Conservation (phyloP, 2,329 filamentous ascomycete species). For the Apiospora rasikravindrae region DNA sequence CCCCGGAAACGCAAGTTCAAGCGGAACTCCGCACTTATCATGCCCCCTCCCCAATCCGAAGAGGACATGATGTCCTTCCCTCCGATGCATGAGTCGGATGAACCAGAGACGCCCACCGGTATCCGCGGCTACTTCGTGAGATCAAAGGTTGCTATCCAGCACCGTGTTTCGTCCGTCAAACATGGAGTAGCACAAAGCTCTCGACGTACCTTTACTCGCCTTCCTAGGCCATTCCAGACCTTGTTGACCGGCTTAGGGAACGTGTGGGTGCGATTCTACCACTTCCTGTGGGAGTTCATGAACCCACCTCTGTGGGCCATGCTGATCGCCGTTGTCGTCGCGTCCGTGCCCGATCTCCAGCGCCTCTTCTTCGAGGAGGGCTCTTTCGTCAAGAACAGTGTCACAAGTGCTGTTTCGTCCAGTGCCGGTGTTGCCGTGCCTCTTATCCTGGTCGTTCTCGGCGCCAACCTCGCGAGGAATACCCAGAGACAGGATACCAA, state of each 20-base stretch:
- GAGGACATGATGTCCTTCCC: conserved; percentile 69
- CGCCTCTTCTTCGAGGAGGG: conserved; percentile 85
- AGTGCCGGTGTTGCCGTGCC: conserved; percentile 92
- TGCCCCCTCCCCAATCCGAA: conserved; percentile 31
- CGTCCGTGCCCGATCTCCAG: conserved; percentile 84
- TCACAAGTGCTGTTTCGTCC: conserved; percentile 84
- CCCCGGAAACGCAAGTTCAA: conserved; percentile 38
- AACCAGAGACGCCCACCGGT: conserved; percentile 47
- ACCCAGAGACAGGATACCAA: conserved; percentile 73
- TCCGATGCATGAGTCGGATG: conserved; percentile 52
- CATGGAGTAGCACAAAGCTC: conserved; percentile 26
- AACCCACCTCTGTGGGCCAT: conserved; percentile 98
- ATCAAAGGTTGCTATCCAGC: conserved; percentile 40
- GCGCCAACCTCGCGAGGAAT: conserved; percentile 91
- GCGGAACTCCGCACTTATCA: conserved; percentile 32
- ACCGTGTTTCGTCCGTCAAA: conserved; percentile 33
- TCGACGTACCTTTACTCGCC: conserved; percentile 39
- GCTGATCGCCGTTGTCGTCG: conserved; percentile 87
- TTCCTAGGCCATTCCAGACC: conserved; percentile 50
- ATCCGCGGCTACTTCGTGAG: conserved; percentile 48
- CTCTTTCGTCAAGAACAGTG: conserved; percentile 90
- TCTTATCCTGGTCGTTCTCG: conserved; percentile 91
- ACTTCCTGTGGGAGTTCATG: conserved; percentile 90
- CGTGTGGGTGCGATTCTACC: conserved; percentile 54
- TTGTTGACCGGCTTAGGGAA: conserved; percentile 37